Evolutionary conservation across 1,139 yeast genomes (phyloP), one percentile per base, ranked within the genome.

Genomic region (Fermentozyma sake): DNA sequence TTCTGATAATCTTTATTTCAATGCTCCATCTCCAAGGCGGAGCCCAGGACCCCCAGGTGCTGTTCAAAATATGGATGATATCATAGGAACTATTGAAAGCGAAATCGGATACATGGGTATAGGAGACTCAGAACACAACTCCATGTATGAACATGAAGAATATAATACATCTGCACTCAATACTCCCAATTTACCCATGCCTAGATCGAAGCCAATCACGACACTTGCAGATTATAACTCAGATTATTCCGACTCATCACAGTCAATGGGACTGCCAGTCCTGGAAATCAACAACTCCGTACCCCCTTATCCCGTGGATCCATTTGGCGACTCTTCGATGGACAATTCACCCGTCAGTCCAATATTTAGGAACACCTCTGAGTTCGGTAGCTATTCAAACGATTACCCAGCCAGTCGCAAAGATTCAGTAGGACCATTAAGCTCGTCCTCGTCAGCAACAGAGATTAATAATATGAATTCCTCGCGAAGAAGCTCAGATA

Each of bases 31-130:
- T 7, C 18, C 28, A 8, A 12, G 16, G 8, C 18, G 5, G 4
- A 7, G 11, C 9, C 3, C 17, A n/a, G 18, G 16, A 10, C 16
- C 19, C 9, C 24, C 24, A 11, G 11, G 16, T 5, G 12, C 12
- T 8, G 15, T 11, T 4, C 22, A 15, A 15, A 26, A 32, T 13
- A 39, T 41, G 39, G 33, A 34, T 31, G 48, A 44, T 24, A 39
- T 46, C 11, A 47, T 48, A 18, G 50, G 42, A 3, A 31, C 46
- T 3, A 28, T 48, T 18, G 50, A 48, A 16, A 30, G 28, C 8
- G 51, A 47, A 24, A 41, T 48, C 18, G 43, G 37, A 25, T 42
- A 43, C 23, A 24, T 34, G 21, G 31, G 28, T 14, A 18, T 32
- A 7, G 38, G 34, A 11, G 29, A 30, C 29, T 17, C 8, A 12